These are phyloP conservation scores for Phaeosphaeria sp. DNA, from an alignment of 2,329 filamentous ascomycete species.

Conservation along the genomic window DNA sequence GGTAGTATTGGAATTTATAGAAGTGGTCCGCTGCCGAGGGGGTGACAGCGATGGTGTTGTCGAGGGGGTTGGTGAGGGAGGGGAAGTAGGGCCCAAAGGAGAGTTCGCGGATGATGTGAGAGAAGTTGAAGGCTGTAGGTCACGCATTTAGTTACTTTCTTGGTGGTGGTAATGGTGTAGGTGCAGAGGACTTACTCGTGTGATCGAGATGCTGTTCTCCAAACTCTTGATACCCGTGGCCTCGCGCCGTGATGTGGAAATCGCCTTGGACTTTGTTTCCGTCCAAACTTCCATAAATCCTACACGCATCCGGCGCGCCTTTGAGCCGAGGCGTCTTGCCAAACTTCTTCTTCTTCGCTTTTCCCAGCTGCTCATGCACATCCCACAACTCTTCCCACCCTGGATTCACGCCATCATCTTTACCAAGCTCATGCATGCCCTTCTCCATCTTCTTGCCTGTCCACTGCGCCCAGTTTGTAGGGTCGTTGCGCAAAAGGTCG, in stretches of 20 bases:
- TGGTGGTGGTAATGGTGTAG: background rate
- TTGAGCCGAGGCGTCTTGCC: constrained; percentile 75
- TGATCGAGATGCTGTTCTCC: constrained; percentile 80
- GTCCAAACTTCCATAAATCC: constrained; percentile 87
- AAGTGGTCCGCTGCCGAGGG: constrained; percentile 77
- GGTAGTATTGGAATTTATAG: constrained; percentile 97
- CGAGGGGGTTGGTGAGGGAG: constrained; percentile 89
- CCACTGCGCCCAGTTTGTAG: constrained; percentile 85
- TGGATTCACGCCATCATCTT: constrained; percentile 36
- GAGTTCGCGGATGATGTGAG: constrained; percentile 92
- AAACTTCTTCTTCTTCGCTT: constrained; percentile 70
- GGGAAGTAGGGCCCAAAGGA: constrained; percentile 98
- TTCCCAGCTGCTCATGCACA: constrained; percentile 86
- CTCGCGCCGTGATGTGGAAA: constrained; percentile 94
- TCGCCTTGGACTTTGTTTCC: constrained; percentile 98
- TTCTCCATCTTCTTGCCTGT: constrained; percentile 69
- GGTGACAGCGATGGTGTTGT: constrained; percentile 87
- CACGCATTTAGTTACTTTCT: constrained; percentile 10
- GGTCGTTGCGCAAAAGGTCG: constrained; percentile 73
- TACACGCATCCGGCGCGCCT: constrained; percentile 73
- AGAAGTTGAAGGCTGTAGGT: constrained; percentile 89
- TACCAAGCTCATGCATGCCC: constrained; percentile 53
- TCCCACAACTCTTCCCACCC: constrained; percentile 74
- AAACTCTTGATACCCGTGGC: constrained; percentile 89
- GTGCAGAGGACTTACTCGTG: constrained; percentile 65